A percentile compares a stretch with the other conserved stretches of the same genome.
phyloP scores from a whole-genome alignment of 2,329 filamentous ascomycete species.

The Cladosporium sp. region DNA sequence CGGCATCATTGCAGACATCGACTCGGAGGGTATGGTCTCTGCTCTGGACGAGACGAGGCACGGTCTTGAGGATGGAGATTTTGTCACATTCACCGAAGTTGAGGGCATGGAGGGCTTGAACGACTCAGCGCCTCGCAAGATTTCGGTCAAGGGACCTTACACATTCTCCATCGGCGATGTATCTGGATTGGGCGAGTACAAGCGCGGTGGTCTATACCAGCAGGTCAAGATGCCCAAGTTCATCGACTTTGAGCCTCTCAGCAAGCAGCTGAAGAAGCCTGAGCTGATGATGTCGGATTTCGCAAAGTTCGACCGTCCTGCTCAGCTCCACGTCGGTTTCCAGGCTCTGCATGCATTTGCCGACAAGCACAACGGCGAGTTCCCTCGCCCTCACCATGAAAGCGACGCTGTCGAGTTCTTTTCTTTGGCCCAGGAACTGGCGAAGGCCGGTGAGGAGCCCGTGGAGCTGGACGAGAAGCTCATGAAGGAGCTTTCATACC shows the following conservation, averaged over 20 bases:
- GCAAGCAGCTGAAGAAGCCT: slow-evolving; percentile 74
- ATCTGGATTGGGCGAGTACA: slow-evolving; percentile 78
- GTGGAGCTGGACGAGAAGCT: slow-evolving; percentile 88
- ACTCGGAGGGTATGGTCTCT: slow-evolving; percentile 86
- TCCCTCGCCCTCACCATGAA: slow-evolving; percentile 80
- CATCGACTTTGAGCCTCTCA: slow-evolving; percentile 80
- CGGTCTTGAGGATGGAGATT: slow-evolving; percentile 93
- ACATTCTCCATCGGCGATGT: slow-evolving; percentile 97
- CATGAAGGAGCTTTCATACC: slow-evolving; percentile 88
- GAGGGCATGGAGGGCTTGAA: slow-evolving; percentile 91
- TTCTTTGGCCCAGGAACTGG: slow-evolving; percentile 69
- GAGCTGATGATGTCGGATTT: slow-evolving; percentile 92
- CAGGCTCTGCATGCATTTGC: slow-evolving; percentile 88
- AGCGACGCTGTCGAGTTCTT: slow-evolving; percentile 76
- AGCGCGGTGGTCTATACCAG: slow-evolving; percentile 82
- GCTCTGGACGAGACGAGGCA: slow-evolving; percentile 93
- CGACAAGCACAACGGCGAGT: slow-evolving; percentile 63
- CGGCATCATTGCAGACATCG: slow-evolving; percentile 86
- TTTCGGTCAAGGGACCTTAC: slow-evolving; percentile 90
- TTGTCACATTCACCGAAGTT: slow-evolving; percentile 88
- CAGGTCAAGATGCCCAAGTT: slow-evolving; percentile 99
- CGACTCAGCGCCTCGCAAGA: slow-evolving; percentile 75
- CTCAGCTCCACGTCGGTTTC: slow-evolving; percentile 86
- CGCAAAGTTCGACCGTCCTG: slow-evolving; percentile 93
- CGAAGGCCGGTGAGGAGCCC: slow-evolving; percentile 62